These are phyloP conservation scores for Poterioochromonas sp. DNA, from an alignment of 352 stramenopile genomes.

Conservation along the genomic window DNA sequence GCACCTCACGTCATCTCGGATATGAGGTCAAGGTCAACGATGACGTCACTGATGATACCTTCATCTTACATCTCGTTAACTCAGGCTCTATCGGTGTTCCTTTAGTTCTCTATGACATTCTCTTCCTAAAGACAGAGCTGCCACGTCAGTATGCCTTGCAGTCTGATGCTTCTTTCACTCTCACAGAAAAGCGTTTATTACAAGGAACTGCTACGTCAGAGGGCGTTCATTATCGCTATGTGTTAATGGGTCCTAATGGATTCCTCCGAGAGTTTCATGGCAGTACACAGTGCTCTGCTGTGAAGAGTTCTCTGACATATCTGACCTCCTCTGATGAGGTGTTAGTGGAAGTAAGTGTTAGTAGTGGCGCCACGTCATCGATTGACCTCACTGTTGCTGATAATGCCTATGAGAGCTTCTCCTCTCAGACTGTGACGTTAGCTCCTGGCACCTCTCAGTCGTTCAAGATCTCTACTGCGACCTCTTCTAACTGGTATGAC, in stretches of 20 bases:
- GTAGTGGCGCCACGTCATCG: too few relatives aligned
- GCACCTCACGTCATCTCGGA: constrained; percentile 2
- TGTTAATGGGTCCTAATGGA: neutral
- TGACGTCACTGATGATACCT: constrained; percentile 10
- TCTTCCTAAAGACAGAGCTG: neutral
- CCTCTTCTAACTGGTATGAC: constrained; percentile 32
- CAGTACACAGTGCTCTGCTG: neutral
- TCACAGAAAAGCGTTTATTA: too few relatives aligned
- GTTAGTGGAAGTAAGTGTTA: too few relatives aligned
- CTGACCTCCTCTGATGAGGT: neutral
- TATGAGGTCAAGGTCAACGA: constrained; percentile 1
- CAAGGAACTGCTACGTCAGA: neutral
- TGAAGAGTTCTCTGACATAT: neutral
- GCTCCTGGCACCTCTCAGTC: neutral
- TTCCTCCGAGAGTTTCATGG: neutral
- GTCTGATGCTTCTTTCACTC: neutral
- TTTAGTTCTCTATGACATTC: constrained; percentile 29
- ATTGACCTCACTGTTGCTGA: neutral
- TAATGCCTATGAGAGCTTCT: neutral
- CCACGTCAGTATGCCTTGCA: constrained; percentile 30
- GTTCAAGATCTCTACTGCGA: neutral
- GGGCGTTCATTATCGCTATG: neutral
- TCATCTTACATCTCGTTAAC: constrained; percentile 15
- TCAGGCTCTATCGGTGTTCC: constrained; percentile 9
- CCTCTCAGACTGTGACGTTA: neutral